These are phyloP conservation scores for Botryotinia globosa DNA, from an alignment of 2,329 filamentous ascomycete species.

Conservation along the genomic window DNA sequence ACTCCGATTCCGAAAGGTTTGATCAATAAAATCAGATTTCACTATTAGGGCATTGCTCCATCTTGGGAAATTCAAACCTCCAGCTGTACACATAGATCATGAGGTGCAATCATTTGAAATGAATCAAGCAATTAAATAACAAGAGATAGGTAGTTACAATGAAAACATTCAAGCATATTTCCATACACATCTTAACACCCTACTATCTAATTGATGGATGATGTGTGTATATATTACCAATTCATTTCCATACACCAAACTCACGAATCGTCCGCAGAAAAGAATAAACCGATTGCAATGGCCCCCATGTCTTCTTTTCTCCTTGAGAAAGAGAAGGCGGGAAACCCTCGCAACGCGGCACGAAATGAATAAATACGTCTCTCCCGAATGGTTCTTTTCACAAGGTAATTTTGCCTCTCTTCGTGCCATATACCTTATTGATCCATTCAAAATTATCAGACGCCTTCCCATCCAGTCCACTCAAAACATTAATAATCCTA, in stretches of 20 bases:
- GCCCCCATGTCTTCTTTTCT: not conserved
- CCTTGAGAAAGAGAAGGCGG: not conserved
- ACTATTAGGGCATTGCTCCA: not conserved
- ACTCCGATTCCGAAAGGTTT: not conserved
- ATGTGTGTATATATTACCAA: not conserved
- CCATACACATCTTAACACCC: not conserved
- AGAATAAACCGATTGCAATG: not conserved
- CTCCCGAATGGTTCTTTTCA: not conserved
- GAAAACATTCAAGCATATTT: not conserved
- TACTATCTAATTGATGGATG: not conserved
- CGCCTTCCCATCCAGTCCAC: not conserved
- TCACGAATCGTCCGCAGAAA: not conserved
- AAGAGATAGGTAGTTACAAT: not conserved
- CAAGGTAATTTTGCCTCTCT: not conserved
- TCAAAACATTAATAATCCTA: not conserved
- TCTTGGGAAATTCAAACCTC: not conserved
- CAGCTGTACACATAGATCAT: not conserved
- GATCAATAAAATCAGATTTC: not conserved
- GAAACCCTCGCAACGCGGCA: not conserved
- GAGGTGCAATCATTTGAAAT: not conserved
- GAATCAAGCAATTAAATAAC: not conserved
- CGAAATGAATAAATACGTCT: not conserved
- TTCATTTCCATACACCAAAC: not conserved
- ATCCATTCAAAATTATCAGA: not conserved
- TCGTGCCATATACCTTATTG: not conserved